phyloP scores from a whole-genome alignment of 768 basidiomycete genomes.

The Tubosaeta brunneosetosa region DNA sequence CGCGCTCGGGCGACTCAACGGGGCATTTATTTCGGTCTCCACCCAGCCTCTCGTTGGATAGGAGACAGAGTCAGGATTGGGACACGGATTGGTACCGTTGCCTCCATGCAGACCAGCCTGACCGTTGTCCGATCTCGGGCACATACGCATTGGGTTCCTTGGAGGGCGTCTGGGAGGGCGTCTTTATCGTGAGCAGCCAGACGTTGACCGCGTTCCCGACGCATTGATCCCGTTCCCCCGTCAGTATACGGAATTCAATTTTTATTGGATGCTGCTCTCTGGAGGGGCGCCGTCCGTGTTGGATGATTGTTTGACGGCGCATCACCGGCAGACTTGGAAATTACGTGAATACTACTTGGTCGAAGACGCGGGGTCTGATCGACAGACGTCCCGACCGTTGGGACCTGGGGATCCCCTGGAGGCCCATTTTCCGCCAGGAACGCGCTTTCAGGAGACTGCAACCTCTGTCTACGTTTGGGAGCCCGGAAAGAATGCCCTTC shows the following conservation, averaged over 20 bases:
- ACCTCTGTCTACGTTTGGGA: conserved; percentile 47
- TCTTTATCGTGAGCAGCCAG: conserved; percentile 56
- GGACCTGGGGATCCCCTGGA: conserved; percentile 57
- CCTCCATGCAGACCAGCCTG: conserved; percentile 32
- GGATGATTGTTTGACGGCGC: conserved; percentile 70
- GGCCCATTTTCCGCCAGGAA: conserved; percentile 55
- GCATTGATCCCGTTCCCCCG: not conserved
- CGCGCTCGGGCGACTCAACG: conserved; percentile 1
- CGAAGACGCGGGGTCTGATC: conserved; percentile 23
- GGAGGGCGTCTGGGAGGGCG: conserved; percentile 77
- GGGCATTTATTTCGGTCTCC: conserved; percentile 12
- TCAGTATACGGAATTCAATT: conserved; percentile 80
- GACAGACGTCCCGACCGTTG: conserved; percentile 32
- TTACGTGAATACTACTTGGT: conserved; percentile 69
- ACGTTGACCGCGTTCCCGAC: not conserved
- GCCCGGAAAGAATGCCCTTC: conserved; percentile 32
- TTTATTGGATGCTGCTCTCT: conserved; percentile 72
- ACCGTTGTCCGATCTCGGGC: conserved; percentile 35
- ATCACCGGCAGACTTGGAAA: conserved; percentile 89
- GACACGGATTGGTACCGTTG: conserved; percentile 67
- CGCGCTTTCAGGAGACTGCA: conserved; percentile 43
- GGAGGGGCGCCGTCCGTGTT: conserved; percentile 62
- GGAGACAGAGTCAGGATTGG: conserved; percentile 50
- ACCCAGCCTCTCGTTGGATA: conserved; percentile 3
- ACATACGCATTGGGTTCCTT: conserved; percentile 63